A percentile compares a stretch with the other conserved stretches of the same genome.
Evolutionary conservation across 2,329 filamentous ascomycete species (phyloP).

Genomic region (Cyphellophora attinorum): DNA sequence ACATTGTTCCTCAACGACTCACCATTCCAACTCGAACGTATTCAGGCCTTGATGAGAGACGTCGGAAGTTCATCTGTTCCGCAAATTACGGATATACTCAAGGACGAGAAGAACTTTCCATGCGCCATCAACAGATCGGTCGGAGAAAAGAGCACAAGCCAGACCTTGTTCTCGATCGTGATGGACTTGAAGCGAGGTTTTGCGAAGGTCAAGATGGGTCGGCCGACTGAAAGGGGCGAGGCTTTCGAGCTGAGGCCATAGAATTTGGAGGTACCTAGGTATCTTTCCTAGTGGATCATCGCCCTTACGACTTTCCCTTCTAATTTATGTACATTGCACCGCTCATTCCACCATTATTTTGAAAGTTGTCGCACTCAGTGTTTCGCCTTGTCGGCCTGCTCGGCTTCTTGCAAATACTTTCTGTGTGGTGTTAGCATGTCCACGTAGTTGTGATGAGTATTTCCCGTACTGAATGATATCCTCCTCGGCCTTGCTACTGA

Average conservation of each 20-base stretch:
- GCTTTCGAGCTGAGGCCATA: slow-evolving; percentile 20
- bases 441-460: too few relatives aligned
- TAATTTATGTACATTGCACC: not conserved
- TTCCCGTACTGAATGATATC: too few relatives aligned
- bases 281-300: too few relatives aligned
- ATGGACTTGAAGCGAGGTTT: slow-evolving; percentile 26
- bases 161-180: slow-evolving; percentile 30
- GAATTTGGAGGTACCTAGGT: slow-evolving; percentile 2
- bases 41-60: slow-evolving; percentile 20
- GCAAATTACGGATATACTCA: slow-evolving; percentile 21
- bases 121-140: slow-evolving; percentile 24
- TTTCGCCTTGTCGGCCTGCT: slow-evolving; percentile 37
- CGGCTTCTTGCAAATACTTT: slow-evolving; percentile 41
- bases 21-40: slow-evolving; percentile 21
- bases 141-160: slow-evolving; percentile 19
- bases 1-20: slow-evolving; percentile 17
- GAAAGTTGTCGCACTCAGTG: slow-evolving; percentile 15
- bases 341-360: slow-evolving; percentile 7
- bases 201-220: slow-evolving; percentile 25
- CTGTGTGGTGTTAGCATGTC: slow-evolving; percentile 22
- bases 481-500: not conserved
- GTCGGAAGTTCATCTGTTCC: slow-evolving; percentile 10
- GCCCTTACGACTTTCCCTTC: not conserved
- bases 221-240: slow-evolving; percentile 22
- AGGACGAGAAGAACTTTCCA: slow-evolving; percentile 24